A percentile compares a stretch with the other conserved stretches of the same genome.
Conservation (phyloP, 1,139 yeast species). For the Geotrichum citri-aurantii region DNA sequence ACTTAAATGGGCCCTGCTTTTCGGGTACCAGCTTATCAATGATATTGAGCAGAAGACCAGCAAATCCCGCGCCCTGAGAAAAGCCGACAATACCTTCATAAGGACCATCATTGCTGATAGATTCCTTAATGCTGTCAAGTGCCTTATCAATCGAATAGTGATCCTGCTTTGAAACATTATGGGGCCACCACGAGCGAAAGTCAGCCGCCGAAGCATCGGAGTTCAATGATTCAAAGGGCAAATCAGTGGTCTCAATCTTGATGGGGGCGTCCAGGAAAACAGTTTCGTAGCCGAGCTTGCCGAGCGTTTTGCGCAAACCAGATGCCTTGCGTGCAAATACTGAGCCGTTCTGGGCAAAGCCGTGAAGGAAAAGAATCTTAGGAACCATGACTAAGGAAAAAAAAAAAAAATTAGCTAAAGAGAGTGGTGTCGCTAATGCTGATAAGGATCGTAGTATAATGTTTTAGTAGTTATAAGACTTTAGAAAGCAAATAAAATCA, state of each 20-base stretch:
- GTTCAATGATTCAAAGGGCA: constrained; percentile 51
- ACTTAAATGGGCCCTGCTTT: constrained; percentile 50
- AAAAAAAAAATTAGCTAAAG: too few relatives aligned
- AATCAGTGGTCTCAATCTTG: constrained; percentile 55
- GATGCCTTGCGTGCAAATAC: constrained; percentile 74
- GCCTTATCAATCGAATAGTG: constrained; percentile 43
- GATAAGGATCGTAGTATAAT: too few relatives aligned
- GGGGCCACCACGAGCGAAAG: constrained; percentile 47
- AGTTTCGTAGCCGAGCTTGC: constrained; percentile 61
- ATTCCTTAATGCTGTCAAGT: constrained; percentile 46
- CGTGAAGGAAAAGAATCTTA: constrained; percentile 50
- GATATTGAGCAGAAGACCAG: constrained; percentile 39
- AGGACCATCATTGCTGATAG: constrained; percentile 71
- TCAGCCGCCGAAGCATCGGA: constrained; percentile 41
- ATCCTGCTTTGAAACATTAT: constrained; percentile 39
- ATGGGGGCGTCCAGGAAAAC: constrained; percentile 77
- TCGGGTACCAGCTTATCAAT: constrained; percentile 28
- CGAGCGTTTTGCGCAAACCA: constrained; percentile 65
- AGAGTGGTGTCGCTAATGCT: too few relatives aligned
- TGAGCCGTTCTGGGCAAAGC: constrained; percentile 60
- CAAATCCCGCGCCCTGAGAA: constrained; percentile 89
- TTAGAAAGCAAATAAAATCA: too few relatives aligned
- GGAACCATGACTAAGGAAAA: constrained; percentile 8
- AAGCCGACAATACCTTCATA: constrained; percentile 85
- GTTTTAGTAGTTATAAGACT: too few relatives aligned